Percentiles rank a stretch among this genome's conserved stretches.
These are phyloP conservation scores for Fusarium sp. DNA, from an alignment of 2,329 filamentous ascomycete genomes.

Conservation along the genomic window DNA sequence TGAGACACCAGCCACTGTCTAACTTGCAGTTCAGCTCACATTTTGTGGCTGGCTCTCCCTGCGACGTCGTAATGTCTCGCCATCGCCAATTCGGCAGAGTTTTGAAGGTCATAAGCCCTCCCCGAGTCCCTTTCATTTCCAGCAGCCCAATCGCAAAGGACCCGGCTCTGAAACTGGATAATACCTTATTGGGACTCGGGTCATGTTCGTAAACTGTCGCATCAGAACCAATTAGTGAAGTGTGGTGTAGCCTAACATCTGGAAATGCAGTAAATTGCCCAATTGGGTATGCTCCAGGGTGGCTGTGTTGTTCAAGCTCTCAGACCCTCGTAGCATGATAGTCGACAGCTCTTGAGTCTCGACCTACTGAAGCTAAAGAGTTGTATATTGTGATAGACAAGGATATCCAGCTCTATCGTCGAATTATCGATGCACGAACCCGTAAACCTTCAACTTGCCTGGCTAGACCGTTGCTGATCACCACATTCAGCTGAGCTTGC, in stretches of 20 bases:
- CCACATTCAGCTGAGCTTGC: slow-evolving; percentile 33
- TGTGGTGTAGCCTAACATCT: neutral
- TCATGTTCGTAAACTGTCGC: neutral
- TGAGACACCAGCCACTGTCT: slow-evolving; percentile 20
- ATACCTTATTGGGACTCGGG: neutral
- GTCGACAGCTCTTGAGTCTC: neutral
- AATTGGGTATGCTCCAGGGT: slow-evolving; percentile 1
- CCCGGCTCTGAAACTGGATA: slow-evolving; percentile 21
- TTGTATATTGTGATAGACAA: neutral
- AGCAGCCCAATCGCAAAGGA: slow-evolving; percentile 3
- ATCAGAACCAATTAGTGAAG: neutral
- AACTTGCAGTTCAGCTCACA: slow-evolving; percentile 15
- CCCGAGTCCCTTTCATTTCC: neutral
- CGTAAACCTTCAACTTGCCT: neutral
- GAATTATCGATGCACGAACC: slow-evolving; percentile 13
- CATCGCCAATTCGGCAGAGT: slow-evolving; percentile 6
- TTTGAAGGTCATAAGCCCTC: slow-evolving; percentile 5
- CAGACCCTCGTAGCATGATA: neutral
- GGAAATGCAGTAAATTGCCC: neutral
- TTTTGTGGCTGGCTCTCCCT: slow-evolving; percentile 29
- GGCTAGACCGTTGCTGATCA: slow-evolving; percentile 12
- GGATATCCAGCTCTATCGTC: neutral
- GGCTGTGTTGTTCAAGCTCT: neutral
- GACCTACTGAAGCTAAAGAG: neutral
- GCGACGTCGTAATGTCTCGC: slow-evolving; percentile 7